These are phyloP conservation scores for Samsoniella hepiali DNA, from an alignment of 2,329 filamentous ascomycete genomes.

Conservation along the genomic window DNA sequence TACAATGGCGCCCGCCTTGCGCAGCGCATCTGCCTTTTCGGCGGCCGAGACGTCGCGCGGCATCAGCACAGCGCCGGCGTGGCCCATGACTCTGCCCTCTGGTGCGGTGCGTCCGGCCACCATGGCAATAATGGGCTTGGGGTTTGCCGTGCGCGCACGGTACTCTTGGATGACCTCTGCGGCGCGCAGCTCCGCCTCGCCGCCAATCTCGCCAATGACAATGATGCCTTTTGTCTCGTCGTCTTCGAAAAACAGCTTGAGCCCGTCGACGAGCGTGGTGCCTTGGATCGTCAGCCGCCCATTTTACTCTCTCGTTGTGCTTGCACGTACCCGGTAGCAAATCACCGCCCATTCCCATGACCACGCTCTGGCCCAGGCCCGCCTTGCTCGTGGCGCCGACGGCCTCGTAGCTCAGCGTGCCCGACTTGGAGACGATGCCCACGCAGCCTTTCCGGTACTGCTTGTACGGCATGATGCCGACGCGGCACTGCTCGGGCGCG, in stretches of 20 bases:
- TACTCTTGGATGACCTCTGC: constrained; percentile 71
- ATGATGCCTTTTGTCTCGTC: constrained; percentile 68
- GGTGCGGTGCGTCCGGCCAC: constrained; percentile 63
- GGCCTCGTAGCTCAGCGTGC: constrained; percentile 76
- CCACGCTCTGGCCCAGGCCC: constrained; percentile 74
- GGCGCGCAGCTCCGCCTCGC: constrained; percentile 65
- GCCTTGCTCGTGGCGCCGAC: constrained; percentile 70
- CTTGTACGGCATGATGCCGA: constrained; percentile 41
- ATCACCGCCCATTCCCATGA: constrained; percentile 76
- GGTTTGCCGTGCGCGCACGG: constrained; percentile 49
- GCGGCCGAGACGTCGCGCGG: constrained; percentile 31
- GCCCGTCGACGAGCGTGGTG: constrained; percentile 69
- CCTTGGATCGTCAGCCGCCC: constrained; percentile 25
- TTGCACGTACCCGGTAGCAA: constrained; percentile 55
- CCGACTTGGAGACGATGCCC: constrained; percentile 76
- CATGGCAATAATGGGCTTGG: constrained; percentile 63
- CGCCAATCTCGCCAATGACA: constrained; percentile 69
- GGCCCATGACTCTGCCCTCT: constrained; percentile 64
- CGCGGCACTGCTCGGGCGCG: constrained; percentile 62
- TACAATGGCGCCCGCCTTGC: constrained; percentile 35
- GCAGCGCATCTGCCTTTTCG: constrained; percentile 33
- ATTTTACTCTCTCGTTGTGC: not conserved
- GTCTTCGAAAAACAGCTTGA: constrained; percentile 65
- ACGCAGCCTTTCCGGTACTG: constrained; percentile 57
- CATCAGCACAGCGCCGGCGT: constrained; percentile 61